These are phyloP conservation scores for Waltiozyma sp. DNA, from an alignment of 1,139 yeast genomes.

Conservation along the genomic window DNA sequence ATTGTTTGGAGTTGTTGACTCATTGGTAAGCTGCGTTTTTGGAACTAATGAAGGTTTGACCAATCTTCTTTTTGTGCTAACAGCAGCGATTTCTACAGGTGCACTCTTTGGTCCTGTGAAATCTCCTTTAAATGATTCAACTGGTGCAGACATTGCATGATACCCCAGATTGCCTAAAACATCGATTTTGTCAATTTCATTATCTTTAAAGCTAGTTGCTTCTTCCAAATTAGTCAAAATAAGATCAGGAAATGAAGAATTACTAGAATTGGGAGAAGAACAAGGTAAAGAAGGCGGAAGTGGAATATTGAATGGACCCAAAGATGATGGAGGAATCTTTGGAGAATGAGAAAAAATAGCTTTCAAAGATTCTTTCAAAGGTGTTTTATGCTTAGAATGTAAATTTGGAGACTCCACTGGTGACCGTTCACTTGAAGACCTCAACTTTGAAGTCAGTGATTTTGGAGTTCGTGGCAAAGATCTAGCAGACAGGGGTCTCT, in stretches of 20 bases:
- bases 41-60: not conserved
- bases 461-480: not conserved
- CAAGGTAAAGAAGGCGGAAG: not conserved
- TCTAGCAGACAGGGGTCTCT: not conserved
- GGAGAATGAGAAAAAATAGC: not conserved
- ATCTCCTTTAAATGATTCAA: not conserved
- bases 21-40: not conserved
- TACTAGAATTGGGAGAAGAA: not conserved
- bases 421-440: no score
- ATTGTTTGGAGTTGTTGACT: no score
- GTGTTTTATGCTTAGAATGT: not conserved
- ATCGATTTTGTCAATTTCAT: not conserved
- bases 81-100: not conserved
- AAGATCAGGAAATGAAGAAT: no score
- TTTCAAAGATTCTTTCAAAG: not conserved
- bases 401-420: no score
- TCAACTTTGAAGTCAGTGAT: not conserved
- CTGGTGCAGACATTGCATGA: not conserved
- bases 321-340: not conserved
- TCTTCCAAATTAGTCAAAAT: no score
- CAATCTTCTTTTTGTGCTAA: not conserved
- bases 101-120: not conserved
- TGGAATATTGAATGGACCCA: not conserved
- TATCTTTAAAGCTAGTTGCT: not conserved
- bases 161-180: not conserved